These are phyloP conservation scores for Gaeumannomyces sp. DNA, from an alignment of 2,329 filamentous ascomycete genomes.

Conservation along the genomic window DNA sequence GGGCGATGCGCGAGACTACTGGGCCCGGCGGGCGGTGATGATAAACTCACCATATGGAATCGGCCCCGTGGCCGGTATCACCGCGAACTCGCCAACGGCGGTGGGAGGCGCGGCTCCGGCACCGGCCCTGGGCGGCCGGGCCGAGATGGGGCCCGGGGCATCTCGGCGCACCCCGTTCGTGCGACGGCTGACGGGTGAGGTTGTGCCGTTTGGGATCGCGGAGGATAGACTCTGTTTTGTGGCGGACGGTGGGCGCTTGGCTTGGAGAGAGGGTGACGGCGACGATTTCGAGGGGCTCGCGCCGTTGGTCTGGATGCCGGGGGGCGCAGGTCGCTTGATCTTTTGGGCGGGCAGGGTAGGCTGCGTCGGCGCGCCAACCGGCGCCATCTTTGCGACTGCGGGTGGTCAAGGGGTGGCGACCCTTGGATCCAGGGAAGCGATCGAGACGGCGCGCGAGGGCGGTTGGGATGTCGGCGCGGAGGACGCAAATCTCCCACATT, in stretches of 20 bases:
- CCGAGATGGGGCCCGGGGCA: slow-evolving; percentile 53
- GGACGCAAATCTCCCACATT: slow-evolving; percentile 1
- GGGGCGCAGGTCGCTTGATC: slow-evolving; percentile 61
- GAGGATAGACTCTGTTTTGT: slow-evolving; percentile 44
- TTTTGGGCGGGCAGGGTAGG: slow-evolving; percentile 30
- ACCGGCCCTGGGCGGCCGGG: slow-evolving; percentile 38
- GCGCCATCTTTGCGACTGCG: slow-evolving; percentile 40
- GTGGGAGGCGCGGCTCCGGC: slow-evolving; percentile 44
- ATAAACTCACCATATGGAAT: slow-evolving; percentile 45
- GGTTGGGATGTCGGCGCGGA: not conserved
- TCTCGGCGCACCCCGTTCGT: slow-evolving; percentile 43
- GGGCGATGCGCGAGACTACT: not conserved
- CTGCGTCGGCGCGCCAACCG: slow-evolving; percentile 33
- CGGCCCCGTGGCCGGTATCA: slow-evolving; percentile 34
- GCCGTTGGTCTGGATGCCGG: slow-evolving; percentile 62
- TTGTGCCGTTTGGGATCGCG: slow-evolving; percentile 35
- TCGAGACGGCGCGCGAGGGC: not conserved
- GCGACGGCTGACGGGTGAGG: slow-evolving; percentile 26
- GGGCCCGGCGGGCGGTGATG: not conserved
- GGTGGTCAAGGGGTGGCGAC: not conserved
- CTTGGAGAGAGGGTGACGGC: slow-evolving; percentile 50
- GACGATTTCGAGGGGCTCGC: slow-evolving; percentile 51
- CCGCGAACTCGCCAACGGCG: slow-evolving; percentile 38
- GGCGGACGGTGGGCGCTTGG: slow-evolving; percentile 43
- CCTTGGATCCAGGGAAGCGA: not conserved